These are phyloP conservation scores for Ormosia semicastrata DNA, from an alignment of 306 rosid genomes.

Conservation along the genomic window DNA sequence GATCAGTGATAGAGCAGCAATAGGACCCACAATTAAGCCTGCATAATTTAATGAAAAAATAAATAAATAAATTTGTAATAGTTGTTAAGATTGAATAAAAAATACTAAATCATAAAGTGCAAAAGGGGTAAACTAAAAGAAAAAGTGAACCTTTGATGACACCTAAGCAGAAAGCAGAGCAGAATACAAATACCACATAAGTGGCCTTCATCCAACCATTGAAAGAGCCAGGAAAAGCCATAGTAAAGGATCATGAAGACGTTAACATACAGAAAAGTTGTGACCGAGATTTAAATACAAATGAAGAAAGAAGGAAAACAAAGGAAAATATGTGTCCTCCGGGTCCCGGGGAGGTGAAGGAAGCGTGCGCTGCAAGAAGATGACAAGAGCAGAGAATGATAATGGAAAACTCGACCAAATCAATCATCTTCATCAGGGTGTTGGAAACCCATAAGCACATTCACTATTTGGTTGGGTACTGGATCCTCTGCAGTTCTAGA, in stretches of 20 bases:
- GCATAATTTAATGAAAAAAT: slow-evolving; percentile 24
- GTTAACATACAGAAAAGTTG: not conserved
- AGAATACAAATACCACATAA: slow-evolving; percentile 64
- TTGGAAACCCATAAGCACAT: not conserved
- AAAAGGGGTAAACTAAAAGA: not conserved
- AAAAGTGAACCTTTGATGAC: slow-evolving; percentile 67
- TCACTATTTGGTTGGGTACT: not conserved
- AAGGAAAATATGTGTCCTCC: not conserved
- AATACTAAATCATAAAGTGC: not conserved
- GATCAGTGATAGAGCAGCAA: slow-evolving; percentile 64
- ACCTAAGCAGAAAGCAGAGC: slow-evolving; percentile 66
- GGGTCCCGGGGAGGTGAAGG: not conserved
- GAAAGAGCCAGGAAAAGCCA: slow-evolving; percentile 41
- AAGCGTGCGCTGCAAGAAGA: slow-evolving; percentile 15
- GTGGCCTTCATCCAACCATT: slow-evolving; percentile 39
- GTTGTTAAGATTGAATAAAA: too few relatives aligned
- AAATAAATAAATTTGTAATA: not conserved
- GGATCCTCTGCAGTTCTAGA: not conserved
- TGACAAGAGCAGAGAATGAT: not conserved
- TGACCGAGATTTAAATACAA: slow-evolving; percentile 13
- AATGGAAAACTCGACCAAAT: not conserved
- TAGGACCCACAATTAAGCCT: slow-evolving; percentile 79
- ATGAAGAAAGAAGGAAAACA: not conserved
- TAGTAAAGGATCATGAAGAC: slow-evolving; percentile 26
- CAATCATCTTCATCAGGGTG: not conserved